Conservation (phyloP, 345 rosid species). For the Eucalyptus shirleyi region DNA sequence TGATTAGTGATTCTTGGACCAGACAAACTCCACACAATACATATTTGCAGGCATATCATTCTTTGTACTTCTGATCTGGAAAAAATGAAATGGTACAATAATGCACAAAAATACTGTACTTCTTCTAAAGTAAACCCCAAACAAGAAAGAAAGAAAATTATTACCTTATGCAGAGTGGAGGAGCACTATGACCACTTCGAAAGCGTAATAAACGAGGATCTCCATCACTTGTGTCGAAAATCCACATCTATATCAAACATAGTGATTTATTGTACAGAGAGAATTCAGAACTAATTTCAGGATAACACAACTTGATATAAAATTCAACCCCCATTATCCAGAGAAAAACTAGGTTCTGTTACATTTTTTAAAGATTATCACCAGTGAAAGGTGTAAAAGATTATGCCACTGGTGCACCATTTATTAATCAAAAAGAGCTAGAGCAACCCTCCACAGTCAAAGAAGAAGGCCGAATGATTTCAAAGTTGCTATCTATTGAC, state of each 20-base stretch:
- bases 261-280: background rate
- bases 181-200: constrained; percentile 98
- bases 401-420: background rate
- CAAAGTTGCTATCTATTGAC: background rate
- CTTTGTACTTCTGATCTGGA: background rate
- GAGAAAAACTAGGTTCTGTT: background rate
- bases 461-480: background rate
- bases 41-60: background rate
- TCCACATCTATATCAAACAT: constrained; percentile 62
- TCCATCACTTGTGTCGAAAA: constrained; percentile 89
- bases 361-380: background rate
- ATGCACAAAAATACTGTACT: background rate
- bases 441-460: background rate
- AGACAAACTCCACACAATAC: background rate
- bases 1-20: background rate
- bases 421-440: background rate
- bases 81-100: background rate
- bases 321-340: background rate
- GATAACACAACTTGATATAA: background rate
- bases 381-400: background rate
- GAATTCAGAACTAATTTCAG: background rate
- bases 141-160: background rate
- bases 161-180: constrained; percentile 93
- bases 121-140: background rate
- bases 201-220: constrained; percentile 94